Conservation (phyloP, 805 yeast genomes). For the Wickerhamiella qilinensis region DNA sequence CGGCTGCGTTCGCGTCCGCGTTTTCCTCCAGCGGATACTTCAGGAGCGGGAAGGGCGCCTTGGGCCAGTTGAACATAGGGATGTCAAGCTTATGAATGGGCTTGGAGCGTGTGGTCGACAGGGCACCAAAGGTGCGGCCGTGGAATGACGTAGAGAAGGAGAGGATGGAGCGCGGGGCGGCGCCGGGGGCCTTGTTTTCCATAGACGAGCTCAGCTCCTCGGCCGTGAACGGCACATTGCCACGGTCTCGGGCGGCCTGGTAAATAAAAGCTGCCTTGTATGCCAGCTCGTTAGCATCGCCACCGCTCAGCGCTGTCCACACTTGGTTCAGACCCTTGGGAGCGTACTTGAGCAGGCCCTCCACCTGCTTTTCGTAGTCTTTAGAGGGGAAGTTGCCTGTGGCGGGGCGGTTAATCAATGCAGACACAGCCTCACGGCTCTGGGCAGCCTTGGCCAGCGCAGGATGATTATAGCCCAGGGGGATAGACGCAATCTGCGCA, state of each 20-base stretch:
- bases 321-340: slow-evolving; percentile 62
- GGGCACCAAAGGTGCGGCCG: slow-evolving; percentile 86
- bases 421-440: slow-evolving; percentile 53
- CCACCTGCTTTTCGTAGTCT: slow-evolving; percentile 34
- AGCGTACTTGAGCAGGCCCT: slow-evolving; percentile 53
- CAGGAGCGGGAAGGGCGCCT: slow-evolving; percentile 78
- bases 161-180: slow-evolving; percentile 71
- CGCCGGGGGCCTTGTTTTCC: slow-evolving; percentile 75
- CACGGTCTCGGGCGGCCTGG: slow-evolving; percentile 52
- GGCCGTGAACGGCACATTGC: slow-evolving; percentile 35
- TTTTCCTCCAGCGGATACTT: slow-evolving; percentile 66
- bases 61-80: slow-evolving; percentile 95
- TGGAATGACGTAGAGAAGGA: slow-evolving; percentile 87
- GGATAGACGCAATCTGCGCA: slow-evolving; percentile 73
- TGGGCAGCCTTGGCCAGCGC: slow-evolving; percentile 50
- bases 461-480: slow-evolving; percentile 78
- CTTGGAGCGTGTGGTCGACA: slow-evolving; percentile 82
- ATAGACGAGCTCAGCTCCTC: slow-evolving; percentile 62
- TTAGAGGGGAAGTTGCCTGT: slow-evolving; percentile 64
- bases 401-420: slow-evolving; percentile 72
- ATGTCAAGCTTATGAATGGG: slow-evolving; percentile 79
- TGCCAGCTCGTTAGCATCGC: slow-evolving; percentile 80
- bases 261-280: slow-evolving; percentile 79
- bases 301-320: slow-evolving; percentile 73
- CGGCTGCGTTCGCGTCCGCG: slow-evolving; percentile 47